phyloP scores from a whole-genome alignment of 176 grass and related monocot species.

The Juncus inflexus region DNA sequence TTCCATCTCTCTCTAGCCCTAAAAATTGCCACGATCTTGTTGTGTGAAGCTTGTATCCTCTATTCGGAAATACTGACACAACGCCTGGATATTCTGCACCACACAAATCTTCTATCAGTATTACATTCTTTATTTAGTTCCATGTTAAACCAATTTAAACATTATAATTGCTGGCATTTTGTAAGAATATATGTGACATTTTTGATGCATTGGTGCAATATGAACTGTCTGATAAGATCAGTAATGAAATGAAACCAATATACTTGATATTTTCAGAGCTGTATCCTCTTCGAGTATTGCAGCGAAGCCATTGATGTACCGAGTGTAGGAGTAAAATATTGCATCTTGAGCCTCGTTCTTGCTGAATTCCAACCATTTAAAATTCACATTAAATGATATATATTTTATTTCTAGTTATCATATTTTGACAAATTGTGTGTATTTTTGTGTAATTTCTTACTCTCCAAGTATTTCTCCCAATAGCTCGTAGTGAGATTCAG shows the following conservation, averaged over 20 bases:
- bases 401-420: background rate
- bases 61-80: conserved; percentile 70
- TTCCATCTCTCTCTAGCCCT: conserved; percentile 45
- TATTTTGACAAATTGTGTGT: background rate
- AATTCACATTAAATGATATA: no score
- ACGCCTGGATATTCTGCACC: conserved; percentile 45
- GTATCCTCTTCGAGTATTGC: conserved; percentile 40
- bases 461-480: conserved; percentile 45
- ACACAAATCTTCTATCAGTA: no score
- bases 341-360: conserved; percentile 36
- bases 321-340: conserved; percentile 84
- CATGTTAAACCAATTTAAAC: no score
- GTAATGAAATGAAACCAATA: background rate
- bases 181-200: no score
- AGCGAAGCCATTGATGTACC: conserved; percentile 81
- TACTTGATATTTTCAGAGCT: conserved; percentile 46
- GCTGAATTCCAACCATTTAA: conserved; percentile 18
- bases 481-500: conserved; percentile 54
- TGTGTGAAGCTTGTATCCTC: conserved; percentile 56
- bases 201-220: no score
- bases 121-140: no score
- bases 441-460: conserved; percentile 33
- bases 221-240: no score
- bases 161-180: no score
- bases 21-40: conserved; percentile 87